Conservation (phyloP, 441 rosid genomes). For the Theobroma grandiflorum region DNA sequence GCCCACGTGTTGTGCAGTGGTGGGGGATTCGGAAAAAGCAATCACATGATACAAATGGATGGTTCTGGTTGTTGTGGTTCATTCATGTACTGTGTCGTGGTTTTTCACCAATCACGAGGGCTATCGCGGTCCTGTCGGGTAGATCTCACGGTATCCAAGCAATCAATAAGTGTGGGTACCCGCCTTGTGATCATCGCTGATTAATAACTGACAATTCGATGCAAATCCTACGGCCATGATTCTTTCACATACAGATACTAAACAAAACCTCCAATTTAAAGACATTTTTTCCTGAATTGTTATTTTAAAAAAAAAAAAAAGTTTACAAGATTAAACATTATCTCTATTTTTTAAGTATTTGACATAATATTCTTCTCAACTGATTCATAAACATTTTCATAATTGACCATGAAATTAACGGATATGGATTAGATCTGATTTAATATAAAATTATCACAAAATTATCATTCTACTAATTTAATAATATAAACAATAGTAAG, state of each 20-base stretch:
- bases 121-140: neutral
- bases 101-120: conserved; percentile 17
- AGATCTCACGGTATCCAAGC: neutral
- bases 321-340: no score
- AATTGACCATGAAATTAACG: no score
- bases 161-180: neutral
- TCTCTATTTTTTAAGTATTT: no score
- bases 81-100: neutral
- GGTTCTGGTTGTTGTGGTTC: conserved; percentile 2
- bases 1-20: conserved; percentile 19
- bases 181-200: neutral
- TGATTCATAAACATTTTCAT: no score
- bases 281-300: no score
- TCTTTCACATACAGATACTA: no score
- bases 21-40: conserved; percentile 10
- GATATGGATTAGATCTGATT: no score
- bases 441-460: no score
- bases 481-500: no score
- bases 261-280: neutral
- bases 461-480: no score
- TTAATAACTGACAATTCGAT: neutral
- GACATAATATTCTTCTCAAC: no score
- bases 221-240: neutral
- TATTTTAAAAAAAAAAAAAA: no score
- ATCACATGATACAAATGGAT: conserved; percentile 24